Conservation (phyloP, 768 basidiomycete genomes). For the Pleurotus djamor region DNA sequence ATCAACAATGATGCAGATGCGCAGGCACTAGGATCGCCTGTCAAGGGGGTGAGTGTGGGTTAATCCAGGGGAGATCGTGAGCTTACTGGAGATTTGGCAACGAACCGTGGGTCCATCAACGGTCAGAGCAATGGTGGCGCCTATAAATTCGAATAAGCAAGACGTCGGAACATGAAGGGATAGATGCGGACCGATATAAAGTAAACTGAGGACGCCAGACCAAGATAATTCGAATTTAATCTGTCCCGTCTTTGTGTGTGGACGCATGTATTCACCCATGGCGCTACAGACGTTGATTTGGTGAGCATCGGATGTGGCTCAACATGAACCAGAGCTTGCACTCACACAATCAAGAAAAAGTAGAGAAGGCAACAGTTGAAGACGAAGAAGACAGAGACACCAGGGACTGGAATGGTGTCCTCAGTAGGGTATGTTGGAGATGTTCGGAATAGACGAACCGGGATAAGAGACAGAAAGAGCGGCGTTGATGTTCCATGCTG, state of each 20-base stretch:
- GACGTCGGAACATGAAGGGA: background rate
- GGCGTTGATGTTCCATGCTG: conserved; percentile 53
- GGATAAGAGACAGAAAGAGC: conserved; percentile 28
- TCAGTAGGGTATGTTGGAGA: background rate
- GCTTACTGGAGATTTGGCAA: conserved; percentile 12
- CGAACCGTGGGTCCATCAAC: conserved; percentile 39
- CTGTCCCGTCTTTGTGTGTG: conserved; percentile 33
- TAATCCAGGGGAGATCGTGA: background rate
- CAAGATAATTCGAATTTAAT: conserved; percentile 56
- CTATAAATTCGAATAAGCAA: conserved; percentile 23
- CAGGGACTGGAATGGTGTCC: conserved; percentile 31
- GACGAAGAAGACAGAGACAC: conserved; percentile 46
- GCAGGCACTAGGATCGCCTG: conserved; percentile 41
- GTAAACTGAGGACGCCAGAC: conserved; percentile 43
- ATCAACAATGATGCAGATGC: conserved; percentile 46
- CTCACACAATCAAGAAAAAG: conserved; percentile 32
- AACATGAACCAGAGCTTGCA: background rate
- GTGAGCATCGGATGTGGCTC: background rate
- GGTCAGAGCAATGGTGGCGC: conserved; percentile 45
- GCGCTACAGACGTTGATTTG: background rate
- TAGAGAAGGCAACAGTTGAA: conserved; percentile 40
- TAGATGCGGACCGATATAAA: conserved; percentile 46
- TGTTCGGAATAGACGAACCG: conserved; percentile 25
- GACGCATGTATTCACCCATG: conserved; percentile 29
- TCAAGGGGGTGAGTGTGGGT: conserved; percentile 6